Conservation (phyloP, 768 basidiomycete genomes). For the Tricholoma hemisulphureum region DNA sequence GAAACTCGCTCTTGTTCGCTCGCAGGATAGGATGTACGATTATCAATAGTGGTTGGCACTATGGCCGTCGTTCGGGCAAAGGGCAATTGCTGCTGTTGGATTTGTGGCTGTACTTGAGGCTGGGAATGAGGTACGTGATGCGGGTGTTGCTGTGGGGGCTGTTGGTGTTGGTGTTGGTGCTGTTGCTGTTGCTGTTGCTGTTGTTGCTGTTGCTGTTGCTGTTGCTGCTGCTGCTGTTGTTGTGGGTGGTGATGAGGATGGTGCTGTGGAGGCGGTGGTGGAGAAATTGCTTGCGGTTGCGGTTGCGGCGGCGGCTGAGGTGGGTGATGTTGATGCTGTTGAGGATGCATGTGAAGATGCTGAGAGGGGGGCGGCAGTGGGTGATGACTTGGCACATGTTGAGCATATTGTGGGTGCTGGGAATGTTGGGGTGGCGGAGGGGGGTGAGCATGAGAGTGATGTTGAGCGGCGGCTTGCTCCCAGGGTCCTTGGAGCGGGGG, state of each 20-base stretch:
- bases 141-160: conserved; percentile 4
- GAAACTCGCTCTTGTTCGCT: conserved; percentile 36
- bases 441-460: conserved; percentile 18
- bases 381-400: conserved; percentile 21
- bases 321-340: conserved; percentile 16
- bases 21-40: conserved; percentile 33
- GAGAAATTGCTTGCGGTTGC: conserved; percentile 13
- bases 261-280: conserved; percentile 11
- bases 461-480: conserved; percentile 31
- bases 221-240: conserved; percentile 9
- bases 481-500: conserved; percentile 42
- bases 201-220: conserved; percentile 12
- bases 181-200: conserved; percentile 5
- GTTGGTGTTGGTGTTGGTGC: conserved; percentile 8
- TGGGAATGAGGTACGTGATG: conserved; percentile 18
- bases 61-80: conserved; percentile 42
- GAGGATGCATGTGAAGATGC: conserved; percentile 15
- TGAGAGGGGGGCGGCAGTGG: conserved; percentile 21
- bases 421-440: conserved; percentile 20
- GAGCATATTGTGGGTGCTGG: conserved; percentile 18
- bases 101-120: conserved; percentile 23
- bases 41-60: conserved; percentile 42
- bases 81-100: conserved; percentile 25
- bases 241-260: conserved; percentile 13
- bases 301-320: conserved; percentile 15